Percentiles rank a stretch among this genome's conserved stretches.
Evolutionary conservation across 805 yeast genomes (phyloP).

Genomic region (Cyberlindnera xylosilytica): DNA sequence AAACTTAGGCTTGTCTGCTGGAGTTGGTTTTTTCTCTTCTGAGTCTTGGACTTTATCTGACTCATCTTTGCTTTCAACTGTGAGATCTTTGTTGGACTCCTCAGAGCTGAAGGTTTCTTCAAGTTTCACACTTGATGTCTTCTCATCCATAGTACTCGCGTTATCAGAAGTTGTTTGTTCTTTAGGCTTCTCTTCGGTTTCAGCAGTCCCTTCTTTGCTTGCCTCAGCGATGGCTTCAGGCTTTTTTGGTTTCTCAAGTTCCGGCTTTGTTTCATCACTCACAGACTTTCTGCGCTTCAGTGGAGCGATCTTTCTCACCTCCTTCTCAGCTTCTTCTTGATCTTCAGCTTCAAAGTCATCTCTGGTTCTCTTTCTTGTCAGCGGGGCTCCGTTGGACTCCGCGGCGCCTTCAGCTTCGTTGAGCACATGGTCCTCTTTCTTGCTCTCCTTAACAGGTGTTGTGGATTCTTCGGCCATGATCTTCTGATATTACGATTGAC

Average conservation of each 20-base stretch:
- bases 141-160: no score
- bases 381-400: conserved; percentile 4
- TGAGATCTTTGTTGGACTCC: neutral
- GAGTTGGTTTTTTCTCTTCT: conserved; percentile 1
- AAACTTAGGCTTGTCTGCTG: conserved; percentile 37
- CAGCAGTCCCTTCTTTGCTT: conserved; percentile 15
- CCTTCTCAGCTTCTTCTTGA: conserved; percentile 10
- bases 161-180: conserved; percentile 2
- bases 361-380: conserved; percentile 28
- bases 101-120: neutral
- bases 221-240: conserved; percentile 7
- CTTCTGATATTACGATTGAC: no score
- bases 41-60: conserved; percentile 6
- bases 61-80: conserved; percentile 5
- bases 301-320: conserved; percentile 19
- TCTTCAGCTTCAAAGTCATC: conserved; percentile 26
- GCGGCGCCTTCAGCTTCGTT: neutral
- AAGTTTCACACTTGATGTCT: no score
- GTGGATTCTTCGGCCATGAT: neutral
- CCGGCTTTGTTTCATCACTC: conserved; percentile 6
- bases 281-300: conserved; percentile 21
- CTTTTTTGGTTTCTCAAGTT: conserved; percentile 2
- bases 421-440: neutral
- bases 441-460: neutral
- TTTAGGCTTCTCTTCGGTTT: conserved; percentile 11